Evolutionary conservation across 208 protist species (phyloP).

Genomic region (Crithidia bombi): DNA sequence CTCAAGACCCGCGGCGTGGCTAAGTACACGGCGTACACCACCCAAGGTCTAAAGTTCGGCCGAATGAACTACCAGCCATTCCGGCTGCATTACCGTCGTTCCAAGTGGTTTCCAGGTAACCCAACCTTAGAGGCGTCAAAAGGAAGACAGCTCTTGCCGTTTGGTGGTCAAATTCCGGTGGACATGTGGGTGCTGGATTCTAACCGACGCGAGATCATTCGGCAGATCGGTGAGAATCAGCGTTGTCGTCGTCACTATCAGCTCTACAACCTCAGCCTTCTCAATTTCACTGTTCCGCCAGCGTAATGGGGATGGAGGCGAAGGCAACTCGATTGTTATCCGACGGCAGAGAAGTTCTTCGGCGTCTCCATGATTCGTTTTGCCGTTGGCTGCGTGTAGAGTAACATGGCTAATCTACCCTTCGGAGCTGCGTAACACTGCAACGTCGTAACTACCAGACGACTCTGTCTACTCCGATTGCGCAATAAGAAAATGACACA

Average conservation of each 20-base stretch:
- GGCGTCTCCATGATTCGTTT: no score
- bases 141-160: constrained; percentile 13
- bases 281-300: constrained; percentile 15
- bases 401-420: no score
- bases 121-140: not conserved
- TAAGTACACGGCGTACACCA: constrained; percentile 14
- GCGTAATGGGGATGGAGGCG: not conserved
- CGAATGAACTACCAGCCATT: constrained; percentile 38
- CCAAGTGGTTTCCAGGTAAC: constrained; percentile 22
- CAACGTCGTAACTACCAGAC: no score
- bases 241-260: constrained; percentile 6
- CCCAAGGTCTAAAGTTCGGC: constrained; percentile 1
- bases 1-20: constrained; percentile 10
- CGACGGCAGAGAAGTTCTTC: no score
- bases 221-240: constrained; percentile 18
- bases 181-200: constrained; percentile 40
- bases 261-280: constrained; percentile 15
- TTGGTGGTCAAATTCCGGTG: constrained; percentile 27
- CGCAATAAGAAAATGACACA: no score
- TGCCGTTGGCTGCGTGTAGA: no score
- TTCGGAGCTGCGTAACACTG: no score
- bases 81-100: constrained; percentile 27
- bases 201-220: constrained; percentile 9
- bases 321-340: no score
- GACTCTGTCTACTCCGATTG: no score